These are phyloP conservation scores for Lathyrus aphaca DNA, from an alignment of 306 rosid genomes.

Conservation along the genomic window DNA sequence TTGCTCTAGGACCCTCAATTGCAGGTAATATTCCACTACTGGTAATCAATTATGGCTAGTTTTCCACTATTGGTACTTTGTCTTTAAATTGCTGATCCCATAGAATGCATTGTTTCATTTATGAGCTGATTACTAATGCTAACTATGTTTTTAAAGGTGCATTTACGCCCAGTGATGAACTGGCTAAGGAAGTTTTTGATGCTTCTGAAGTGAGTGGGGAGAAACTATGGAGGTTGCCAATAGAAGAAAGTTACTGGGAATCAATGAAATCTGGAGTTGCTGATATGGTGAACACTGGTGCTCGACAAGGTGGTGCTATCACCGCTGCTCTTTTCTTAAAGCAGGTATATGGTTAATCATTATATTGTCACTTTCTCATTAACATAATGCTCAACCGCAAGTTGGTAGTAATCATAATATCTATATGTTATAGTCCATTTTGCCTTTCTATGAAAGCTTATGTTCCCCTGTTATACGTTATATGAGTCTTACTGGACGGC, in stretches of 20 bases:
- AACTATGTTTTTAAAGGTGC: slow-evolving; percentile 58
- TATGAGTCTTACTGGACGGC: no score
- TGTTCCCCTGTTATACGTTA: no score
- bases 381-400: neutral
- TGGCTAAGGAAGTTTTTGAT: slow-evolving; percentile 79
- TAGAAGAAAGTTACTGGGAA: slow-evolving; percentile 99
- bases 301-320: slow-evolving; percentile 86
- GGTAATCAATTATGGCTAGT: slow-evolving; percentile 14
- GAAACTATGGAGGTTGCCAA: slow-evolving; percentile 93
- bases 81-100: neutral
- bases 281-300: slow-evolving; percentile 94
- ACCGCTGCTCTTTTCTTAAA: slow-evolving; percentile 93
- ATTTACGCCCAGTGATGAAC: slow-evolving; percentile 91
- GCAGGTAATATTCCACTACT: slow-evolving; percentile 62
- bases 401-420: slow-evolving; percentile 45
- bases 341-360: slow-evolving; percentile 64
- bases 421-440: neutral
- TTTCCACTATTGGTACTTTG: slow-evolving; percentile 1
- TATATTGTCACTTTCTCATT: slow-evolving; percentile 15
- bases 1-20: slow-evolving; percentile 91
- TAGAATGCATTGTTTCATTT: neutral
- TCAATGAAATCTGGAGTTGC: slow-evolving; percentile 95
- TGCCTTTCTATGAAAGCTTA: no score
- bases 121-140: slow-evolving; percentile 30
- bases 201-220: slow-evolving; percentile 91